Conservation (phyloP, 2,329 filamentous ascomycete species). For the Beauveria varroae region DNA sequence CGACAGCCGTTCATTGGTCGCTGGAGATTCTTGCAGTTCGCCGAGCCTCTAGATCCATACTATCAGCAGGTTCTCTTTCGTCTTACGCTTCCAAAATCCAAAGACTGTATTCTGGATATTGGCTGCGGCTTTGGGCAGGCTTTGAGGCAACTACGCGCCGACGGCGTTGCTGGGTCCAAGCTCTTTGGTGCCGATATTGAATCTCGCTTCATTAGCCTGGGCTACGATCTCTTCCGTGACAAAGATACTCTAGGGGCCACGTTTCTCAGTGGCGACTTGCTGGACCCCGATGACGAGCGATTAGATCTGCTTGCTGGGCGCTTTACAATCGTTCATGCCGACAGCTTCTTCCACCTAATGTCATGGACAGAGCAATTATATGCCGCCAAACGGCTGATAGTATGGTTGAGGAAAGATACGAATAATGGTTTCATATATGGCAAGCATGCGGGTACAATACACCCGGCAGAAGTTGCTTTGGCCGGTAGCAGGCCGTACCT, state of each 20-base stretch:
- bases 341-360: conserved; percentile 44
- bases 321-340: conserved; percentile 41
- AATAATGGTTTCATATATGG: conserved; percentile 42
- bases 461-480: conserved; percentile 18
- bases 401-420: conserved; percentile 37
- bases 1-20: conserved; percentile 40
- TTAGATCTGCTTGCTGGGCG: conserved; percentile 29
- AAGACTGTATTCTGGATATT: conserved; percentile 38
- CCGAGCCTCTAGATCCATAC: conserved; percentile 31
- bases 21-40: conserved; percentile 41
- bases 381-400: conserved; percentile 36
- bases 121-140: conserved; percentile 45
- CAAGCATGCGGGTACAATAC: conserved; percentile 37
- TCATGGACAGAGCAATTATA: conserved; percentile 38
- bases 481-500: conserved; percentile 30
- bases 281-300: conserved; percentile 31
- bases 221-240: conserved; percentile 59
- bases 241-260: conserved; percentile 35
- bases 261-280: conserved; percentile 45
- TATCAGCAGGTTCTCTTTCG: conserved; percentile 36
- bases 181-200: conserved; percentile 45
- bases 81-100: conserved; percentile 30
- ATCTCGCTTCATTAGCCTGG: conserved; percentile 45
- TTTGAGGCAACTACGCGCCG: conserved; percentile 40
- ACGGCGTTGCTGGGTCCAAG: conserved; percentile 40